A percentile compares a stretch with the other conserved stretches of the same genome.
Evolutionary conservation across 164 flowering plant species (phyloP).

Genomic region (Kalanchoe fedtschenkoi): DNA sequence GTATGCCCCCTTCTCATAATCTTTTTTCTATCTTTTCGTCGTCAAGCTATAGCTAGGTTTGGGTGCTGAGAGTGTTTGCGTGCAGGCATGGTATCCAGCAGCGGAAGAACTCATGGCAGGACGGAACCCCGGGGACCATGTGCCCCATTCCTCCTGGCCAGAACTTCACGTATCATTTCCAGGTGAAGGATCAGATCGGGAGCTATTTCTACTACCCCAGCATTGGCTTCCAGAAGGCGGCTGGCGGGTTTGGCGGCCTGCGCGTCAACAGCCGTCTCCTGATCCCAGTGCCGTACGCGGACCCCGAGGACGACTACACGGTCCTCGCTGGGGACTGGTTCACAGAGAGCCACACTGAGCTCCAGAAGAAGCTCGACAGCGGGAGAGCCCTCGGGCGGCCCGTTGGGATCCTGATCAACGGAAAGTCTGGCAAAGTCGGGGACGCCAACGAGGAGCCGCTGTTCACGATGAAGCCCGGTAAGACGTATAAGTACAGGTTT

Average conservation of each 20-base stretch:
- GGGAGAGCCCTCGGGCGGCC: conserved; percentile 34
- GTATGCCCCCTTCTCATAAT: too few relatives aligned
- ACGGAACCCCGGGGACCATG: conserved; percentile 48
- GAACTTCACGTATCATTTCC: conserved; percentile 51
- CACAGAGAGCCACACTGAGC: conserved; percentile 26
- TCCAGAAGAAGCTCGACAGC: conserved; percentile 21
- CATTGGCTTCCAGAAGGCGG: conserved; percentile 33
- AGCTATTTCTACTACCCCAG: conserved; percentile 55
- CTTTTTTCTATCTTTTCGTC: too few relatives aligned
- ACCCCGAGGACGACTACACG: conserved; percentile 31
- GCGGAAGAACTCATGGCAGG: conserved; percentile 63
- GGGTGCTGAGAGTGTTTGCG: too few relatives aligned
- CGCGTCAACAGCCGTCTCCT: conserved; percentile 38
- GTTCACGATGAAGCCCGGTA: conserved; percentile 39
- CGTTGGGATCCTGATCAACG: conserved; percentile 40
- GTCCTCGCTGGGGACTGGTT: conserved; percentile 40
- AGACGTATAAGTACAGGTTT: conserved; percentile 46
- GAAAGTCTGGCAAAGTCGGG: conserved; percentile 14
- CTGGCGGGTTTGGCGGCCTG: conserved; percentile 55
- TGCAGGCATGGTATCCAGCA: conserved; percentile 49
- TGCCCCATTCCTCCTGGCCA: conserved; percentile 58
- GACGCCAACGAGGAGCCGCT: conserved; percentile 25
- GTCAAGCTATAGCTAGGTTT: too few relatives aligned
- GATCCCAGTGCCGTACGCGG: conserved; percentile 47
- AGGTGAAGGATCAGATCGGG: conserved; percentile 68